Conservation (phyloP, 768 basidiomycete species). For the Psilocybe subaeruginosa region DNA sequence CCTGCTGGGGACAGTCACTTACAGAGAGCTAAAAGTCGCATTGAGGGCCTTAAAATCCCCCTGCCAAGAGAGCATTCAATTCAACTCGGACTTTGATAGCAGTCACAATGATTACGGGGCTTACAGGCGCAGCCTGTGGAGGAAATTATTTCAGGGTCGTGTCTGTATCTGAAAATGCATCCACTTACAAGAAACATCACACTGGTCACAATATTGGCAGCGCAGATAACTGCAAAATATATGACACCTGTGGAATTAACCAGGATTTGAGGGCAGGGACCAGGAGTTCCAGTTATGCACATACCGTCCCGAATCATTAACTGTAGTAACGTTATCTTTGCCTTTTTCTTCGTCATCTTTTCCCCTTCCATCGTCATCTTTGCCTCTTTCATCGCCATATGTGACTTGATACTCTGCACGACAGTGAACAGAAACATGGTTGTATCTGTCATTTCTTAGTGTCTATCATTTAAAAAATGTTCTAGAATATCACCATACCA, state of each 20-base stretch:
- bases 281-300: neutral
- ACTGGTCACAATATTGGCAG: conserved; percentile 2
- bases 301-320: conserved; percentile 8
- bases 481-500: neutral
- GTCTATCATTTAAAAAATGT: neutral
- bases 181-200: conserved; percentile 7
- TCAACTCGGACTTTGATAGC: neutral
- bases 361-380: neutral
- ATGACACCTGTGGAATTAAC: neutral
- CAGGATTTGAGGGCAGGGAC: neutral
- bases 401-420: neutral
- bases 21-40: conserved; percentile 3
- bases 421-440: conserved; percentile 1
- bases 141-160: neutral
- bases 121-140: neutral
- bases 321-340: neutral
- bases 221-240: conserved; percentile 9
- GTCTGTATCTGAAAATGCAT: neutral
- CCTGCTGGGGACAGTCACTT: neutral
- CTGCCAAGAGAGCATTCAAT: neutral
- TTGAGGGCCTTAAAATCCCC: conserved; percentile 1
- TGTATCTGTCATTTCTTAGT: neutral
- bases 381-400: neutral
- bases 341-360: neutral
- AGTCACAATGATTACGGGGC: neutral